Evolutionary conservation across 2,329 filamentous ascomycete species (phyloP), one percentile per base, ranked within the genome.

Genomic region (Thelonectria blattea): DNA sequence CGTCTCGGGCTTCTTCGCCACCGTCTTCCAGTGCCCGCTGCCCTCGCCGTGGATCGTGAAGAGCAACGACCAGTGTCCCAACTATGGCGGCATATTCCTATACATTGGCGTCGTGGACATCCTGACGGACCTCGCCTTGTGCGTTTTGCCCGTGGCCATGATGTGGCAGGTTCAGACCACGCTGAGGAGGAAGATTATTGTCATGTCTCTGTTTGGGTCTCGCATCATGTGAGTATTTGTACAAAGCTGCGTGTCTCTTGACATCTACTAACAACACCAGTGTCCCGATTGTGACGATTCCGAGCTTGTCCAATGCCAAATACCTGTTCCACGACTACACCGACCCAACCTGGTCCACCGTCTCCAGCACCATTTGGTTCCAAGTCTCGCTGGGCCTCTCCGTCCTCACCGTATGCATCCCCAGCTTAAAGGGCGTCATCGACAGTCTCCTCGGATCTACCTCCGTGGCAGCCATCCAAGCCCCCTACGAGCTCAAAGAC

Each of bases 91-190:
- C 0, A 55, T 69, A 0, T 67, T 56, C 18, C 2, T 69, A 3
- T 69, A 63, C 49, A 69, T 67, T 11, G 42, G 67, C 0, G 17
- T 58, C 30, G 60, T 68, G 60, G 49, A 66, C 4, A 65, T 70
- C 0, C 1, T 65, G 2, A 69, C 67, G 0, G 67, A 69, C 2
- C 3, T 69, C 0, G 53, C 60, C 1, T 18, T 69, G 2, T 69
- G 67, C 1, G 1, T 62, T 1, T 30, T 69, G 1, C 67, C 67
- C 0, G 62, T 69, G 0, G 64, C 62, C 5, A 69, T 69, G 67
- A 69, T 69, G 67, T 69, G 67, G 67, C 50, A 64, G 0, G 67
- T 69, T 2, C 65, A 69, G 14, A 69, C 67, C 9, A 63, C 64
- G 1, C n/a, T 48, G 1, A 52, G 56, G 15, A 60, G 67, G 39